Evolutionary conservation across 2,329 filamentous ascomycete genomes (phyloP).

Genomic region (Sodiomyces alkalinus): DNA sequence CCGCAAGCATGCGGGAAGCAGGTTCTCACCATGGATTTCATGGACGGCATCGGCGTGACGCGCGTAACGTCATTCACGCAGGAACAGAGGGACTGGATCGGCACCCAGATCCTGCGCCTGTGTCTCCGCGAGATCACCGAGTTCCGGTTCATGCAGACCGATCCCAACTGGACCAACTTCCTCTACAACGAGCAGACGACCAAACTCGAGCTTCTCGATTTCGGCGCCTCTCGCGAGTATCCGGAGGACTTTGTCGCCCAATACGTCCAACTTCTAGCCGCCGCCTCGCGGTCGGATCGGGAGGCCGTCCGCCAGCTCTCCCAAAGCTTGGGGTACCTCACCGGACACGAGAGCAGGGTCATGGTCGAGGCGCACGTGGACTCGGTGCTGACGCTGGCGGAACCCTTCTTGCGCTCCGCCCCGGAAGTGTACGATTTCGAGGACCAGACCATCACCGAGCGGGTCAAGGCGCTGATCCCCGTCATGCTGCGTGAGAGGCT

Average conservation of each 20-base stretch:
- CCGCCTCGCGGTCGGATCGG: conserved; percentile 59
- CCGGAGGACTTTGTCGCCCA: conserved; percentile 63
- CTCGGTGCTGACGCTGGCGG: conserved; percentile 77
- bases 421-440: conserved; percentile 82
- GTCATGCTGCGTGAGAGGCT: conserved; percentile 84
- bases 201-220: conserved; percentile 83
- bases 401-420: conserved; percentile 67
- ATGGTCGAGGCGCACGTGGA: conserved; percentile 90
- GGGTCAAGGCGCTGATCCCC: conserved; percentile 77
- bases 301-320: conserved; percentile 50
- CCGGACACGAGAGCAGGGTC: conserved; percentile 65
- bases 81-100: conserved; percentile 86
- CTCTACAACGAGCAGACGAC: conserved; percentile 61
- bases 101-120: conserved; percentile 79
- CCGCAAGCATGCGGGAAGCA: conserved; percentile 67
- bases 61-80: conserved; percentile 63
- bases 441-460: conserved; percentile 90
- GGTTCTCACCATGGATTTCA: conserved; percentile 85
- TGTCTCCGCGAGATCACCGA: conserved; percentile 87
- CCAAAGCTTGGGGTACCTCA: conserved; percentile 74
- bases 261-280: conserved; percentile 68
- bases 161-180: conserved; percentile 99
- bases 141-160: conserved; percentile 97
- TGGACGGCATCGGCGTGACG: conserved; percentile 76
- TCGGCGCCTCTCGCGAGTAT: conserved; percentile 81